Base-by-base conservation (phyloP, 2,329 filamentous ascomycete species). In the Fusarium keratoplasticum region DNA sequence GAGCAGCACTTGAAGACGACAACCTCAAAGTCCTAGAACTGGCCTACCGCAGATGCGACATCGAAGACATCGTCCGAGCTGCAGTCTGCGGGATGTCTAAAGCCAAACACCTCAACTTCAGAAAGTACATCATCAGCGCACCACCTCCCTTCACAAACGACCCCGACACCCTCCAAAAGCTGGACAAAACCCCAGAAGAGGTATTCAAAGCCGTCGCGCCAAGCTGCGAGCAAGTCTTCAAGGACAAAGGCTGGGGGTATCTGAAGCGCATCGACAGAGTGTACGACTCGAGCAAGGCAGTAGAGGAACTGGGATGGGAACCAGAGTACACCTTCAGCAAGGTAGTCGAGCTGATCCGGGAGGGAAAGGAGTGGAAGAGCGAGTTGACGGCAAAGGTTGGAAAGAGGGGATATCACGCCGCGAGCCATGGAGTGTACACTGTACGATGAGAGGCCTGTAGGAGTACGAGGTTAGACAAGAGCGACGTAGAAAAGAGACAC, bases 21-120 rank as follows among this genome's bases (percentile, higher is more conserved):
- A 87, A 87, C 69, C 80, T 87, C 47, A 87, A 87, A 71, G 83
- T 87, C 8, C 76, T 86, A n/a, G 86, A 87, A 76, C 78, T 87
- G 62, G 82, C 85, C 0, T 85, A 87, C 58, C 82, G 86, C 5
- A 78, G 86, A 29, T 83, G 81, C 33, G 86, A 87, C 66, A 78
- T 87, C 2, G 80, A 81, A 29, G 86, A 87, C 55, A 80, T 86
- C 3, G 86, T 86, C 6, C 76, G 73, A 2, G 86, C 85, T 0
- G 81, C 83, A 14, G 79, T 82, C 3, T 83, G 82, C 36, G 85
- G 81, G 10, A 82, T 85, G 83, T 35, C 66, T 4, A 80, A 71
- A 44, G 84, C 82, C 1, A 59, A 47, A 2, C 73, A 3, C 70
- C 85, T 3, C 62, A 76, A 13, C n/a, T 87, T 82, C 80, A 82